phyloP scores from a whole-genome alignment of 371 early-diverging fungal species.

The Mortierella polycephala region DNA sequence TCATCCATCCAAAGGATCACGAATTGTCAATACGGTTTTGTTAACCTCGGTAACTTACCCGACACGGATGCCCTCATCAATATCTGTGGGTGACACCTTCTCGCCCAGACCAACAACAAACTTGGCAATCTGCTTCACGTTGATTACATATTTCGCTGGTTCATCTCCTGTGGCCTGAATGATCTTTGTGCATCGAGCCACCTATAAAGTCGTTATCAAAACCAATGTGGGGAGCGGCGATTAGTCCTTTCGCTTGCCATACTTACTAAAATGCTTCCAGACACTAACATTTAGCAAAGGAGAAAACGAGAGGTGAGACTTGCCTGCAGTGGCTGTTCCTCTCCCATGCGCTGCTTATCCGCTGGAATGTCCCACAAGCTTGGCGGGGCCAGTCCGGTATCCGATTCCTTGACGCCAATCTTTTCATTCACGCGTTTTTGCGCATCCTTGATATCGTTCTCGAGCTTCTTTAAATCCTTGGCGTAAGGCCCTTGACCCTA shows the following conservation, averaged over 20 bases:
- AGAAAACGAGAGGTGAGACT: neutral
- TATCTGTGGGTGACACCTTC: conserved; percentile 96
- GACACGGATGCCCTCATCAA: conserved; percentile 99
- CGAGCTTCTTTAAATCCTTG: conserved; percentile 90
- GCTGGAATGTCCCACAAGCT: conserved; percentile 99
- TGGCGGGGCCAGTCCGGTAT: conserved; percentile 99
- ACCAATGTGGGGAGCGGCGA: neutral
- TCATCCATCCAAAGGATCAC: neutral
- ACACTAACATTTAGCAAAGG: neutral
- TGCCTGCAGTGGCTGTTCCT: conserved; percentile 98
- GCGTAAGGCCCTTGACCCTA: conserved; percentile 98
- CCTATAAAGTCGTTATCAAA: conserved; percentile 56
- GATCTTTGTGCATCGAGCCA: conserved; percentile 98
- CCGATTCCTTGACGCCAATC: conserved; percentile 99
- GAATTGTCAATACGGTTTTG: neutral
- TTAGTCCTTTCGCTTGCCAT: neutral
- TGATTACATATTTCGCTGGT: conserved; percentile 96
- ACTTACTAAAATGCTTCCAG: neutral
- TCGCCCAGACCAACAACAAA: conserved; percentile 99
- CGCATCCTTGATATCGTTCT: conserved; percentile 92
- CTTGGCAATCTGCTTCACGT: conserved; percentile 99
- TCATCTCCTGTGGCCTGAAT: conserved; percentile 83
- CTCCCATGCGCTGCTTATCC: conserved; percentile 96
- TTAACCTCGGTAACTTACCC: conserved; percentile 69
- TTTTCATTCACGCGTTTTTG: conserved; percentile 98